Percentiles rank a stretch among this genome's conserved stretches.
Evolutionary conservation across 768 basidiomycete genomes (phyloP).

Genomic region (Macrocybe gigantea): DNA sequence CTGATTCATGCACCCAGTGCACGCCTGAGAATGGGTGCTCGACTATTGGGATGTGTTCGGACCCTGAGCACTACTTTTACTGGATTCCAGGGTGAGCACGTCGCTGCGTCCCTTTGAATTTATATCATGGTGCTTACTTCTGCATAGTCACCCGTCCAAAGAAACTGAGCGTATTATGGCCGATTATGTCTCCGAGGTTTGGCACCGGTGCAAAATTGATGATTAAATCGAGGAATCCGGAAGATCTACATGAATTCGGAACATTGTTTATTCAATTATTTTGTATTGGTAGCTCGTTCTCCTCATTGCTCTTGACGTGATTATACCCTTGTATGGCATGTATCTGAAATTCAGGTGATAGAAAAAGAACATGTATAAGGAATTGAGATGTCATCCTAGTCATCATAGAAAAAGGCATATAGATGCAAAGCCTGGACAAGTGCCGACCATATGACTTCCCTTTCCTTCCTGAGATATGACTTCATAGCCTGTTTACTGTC

Average conservation of each 20-base stretch:
- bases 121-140: not conserved
- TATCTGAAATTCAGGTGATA: not conserved
- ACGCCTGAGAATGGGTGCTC: conserved; percentile 26
- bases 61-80: conserved; percentile 46
- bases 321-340: not conserved
- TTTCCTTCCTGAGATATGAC: conserved; percentile 3
- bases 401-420: not conserved
- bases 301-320: not conserved
- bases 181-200: conserved; percentile 39
- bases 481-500: not conserved
- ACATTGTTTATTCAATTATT: not conserved
- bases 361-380: not conserved
- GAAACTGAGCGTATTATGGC: conserved; percentile 48
- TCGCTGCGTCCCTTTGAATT: not conserved
- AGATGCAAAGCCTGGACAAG: conserved; percentile 3
- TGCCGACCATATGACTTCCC: conserved; percentile 5
- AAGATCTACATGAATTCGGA: no score
- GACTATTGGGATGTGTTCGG: conserved; percentile 25
- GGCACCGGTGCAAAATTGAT: conserved; percentile 21
- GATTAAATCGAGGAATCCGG: no score
- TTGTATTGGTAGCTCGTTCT: not conserved
- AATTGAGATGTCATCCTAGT: no score
- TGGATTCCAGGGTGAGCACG: conserved; percentile 41
- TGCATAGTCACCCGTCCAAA: conserved; percentile 41
- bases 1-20: conserved; percentile 23